Base-by-base conservation (phyloP, 75 land plant species). In the Pinus albicaulis region DNA sequence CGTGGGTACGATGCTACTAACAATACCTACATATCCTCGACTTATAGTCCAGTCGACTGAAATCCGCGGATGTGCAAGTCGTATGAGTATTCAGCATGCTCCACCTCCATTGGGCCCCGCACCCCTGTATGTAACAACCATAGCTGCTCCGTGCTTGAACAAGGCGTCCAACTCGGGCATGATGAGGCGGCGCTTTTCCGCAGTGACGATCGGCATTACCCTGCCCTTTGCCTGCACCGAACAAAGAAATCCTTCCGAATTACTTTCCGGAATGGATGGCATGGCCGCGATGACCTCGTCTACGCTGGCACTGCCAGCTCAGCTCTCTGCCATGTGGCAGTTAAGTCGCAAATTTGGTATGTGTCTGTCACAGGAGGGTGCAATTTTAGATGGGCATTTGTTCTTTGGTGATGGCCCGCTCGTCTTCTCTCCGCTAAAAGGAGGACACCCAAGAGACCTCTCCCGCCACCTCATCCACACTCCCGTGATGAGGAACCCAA, bases 341-440 rank as follows among this genome's bases (percentile, higher is more conserved):
- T 41, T 84, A 23, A 17, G 17, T 3, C 60, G 70, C 14, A 71
- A 77, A 34, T 89, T 89, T 56, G 88, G 84, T 31, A 4, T 86
- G 15, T 89, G 91, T 62, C 62, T 89, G 3, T 17, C 59, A 28
- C 25, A 72, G 1, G 55, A 31, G 31, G 1, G 1, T 31, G 2
- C 70, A 10, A 1, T 28, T 3, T 13, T 68, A 7, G 14, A 60
- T 2, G 88, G 84, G 7, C 78, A 78, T 5, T 22, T 75, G 0
- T 81, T 89, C 78, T 89, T 81, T 53, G 90, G 90, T 1, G 55
- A 69, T 25, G 69, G 76, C 3, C 84, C 87, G 0, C 85, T 77
- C 73, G 15, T 2, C 2, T 15, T 88, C 0, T 44, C 73, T 7
- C 86, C 87, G 0, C 58, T 57, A 12, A 52, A 56, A 0, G 26